Evolutionary conservation across 495 filamentous ascomycete species (phyloP).

Genomic region (Trichocladium uniseriatum): DNA sequence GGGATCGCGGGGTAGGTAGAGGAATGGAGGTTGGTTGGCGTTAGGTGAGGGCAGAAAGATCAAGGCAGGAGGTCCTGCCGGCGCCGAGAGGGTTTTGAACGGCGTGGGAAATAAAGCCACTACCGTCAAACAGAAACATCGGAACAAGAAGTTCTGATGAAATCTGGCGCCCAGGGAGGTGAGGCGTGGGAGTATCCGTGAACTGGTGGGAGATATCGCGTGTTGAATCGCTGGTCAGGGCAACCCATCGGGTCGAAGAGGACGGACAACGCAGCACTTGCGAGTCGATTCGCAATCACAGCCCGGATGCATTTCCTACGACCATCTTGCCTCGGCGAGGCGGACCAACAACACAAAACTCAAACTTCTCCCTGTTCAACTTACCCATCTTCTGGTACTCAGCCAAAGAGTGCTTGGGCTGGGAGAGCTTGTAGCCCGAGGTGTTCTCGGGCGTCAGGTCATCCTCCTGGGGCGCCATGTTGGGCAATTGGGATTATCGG

Average conservation of each 20-base stretch:
- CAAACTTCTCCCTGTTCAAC: conserved; percentile 23
- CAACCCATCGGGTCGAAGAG: background rate
- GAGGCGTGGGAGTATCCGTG: too few species aligned
- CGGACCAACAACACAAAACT: conserved; percentile 9
- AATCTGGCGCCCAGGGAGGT: background rate
- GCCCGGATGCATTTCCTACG: background rate
- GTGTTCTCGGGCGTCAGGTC: conserved; percentile 80
- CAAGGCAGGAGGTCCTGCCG: background rate
- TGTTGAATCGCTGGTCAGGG: background rate
- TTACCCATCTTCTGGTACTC: conserved; percentile 88
- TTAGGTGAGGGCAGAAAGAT: background rate
- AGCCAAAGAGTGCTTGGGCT: conserved; percentile 87
- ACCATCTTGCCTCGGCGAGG: background rate
- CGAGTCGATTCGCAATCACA: background rate
- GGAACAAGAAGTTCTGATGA: background rate
- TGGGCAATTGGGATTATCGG: conserved; percentile 3
- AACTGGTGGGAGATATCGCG: background rate
- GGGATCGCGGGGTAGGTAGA: background rate
- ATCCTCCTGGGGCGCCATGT: conserved; percentile 70
- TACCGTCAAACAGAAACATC: background rate
- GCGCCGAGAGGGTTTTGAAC: background rate
- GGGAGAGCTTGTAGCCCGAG: conserved; percentile 92
- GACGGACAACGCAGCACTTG: conserved; percentile 1
- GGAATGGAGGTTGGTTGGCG: background rate
- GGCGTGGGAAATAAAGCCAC: background rate